These are phyloP conservation scores for Phytomonas sp. DNA, from an alignment of 208 protist species.

Conservation along the genomic window DNA sequence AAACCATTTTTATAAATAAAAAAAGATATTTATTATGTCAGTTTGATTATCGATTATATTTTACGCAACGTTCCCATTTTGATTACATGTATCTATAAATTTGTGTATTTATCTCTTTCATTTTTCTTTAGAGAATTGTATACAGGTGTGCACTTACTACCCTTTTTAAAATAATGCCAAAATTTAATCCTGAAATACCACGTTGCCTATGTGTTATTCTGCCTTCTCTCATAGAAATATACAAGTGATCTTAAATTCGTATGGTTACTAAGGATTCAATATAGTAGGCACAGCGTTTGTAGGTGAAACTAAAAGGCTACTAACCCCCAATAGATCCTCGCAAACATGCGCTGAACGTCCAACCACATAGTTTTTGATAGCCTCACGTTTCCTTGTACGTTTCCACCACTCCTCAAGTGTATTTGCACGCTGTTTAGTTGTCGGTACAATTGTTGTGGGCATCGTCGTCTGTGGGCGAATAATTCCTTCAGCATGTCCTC, in stretches of 20 bases:
- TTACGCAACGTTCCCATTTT: not conserved
- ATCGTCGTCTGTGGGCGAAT: not conserved
- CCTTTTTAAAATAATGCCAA: not conserved
- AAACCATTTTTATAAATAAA: not conserved
- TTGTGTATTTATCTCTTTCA: not conserved
- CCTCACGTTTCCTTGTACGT: not conserved
- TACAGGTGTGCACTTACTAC: not conserved
- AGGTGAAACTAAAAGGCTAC: not conserved
- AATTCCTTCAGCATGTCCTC: not conserved
- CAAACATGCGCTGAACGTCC: not conserved
- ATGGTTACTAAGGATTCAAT: not conserved
- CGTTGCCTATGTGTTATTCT: too few species aligned
- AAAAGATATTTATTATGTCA: not conserved
- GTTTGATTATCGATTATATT: not conserved
- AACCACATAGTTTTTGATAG: not conserved
- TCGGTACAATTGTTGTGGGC: not conserved
- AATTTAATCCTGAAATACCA: not conserved
- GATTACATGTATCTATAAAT: not conserved
- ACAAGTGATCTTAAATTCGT: not conserved
- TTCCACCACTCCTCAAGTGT: not conserved
- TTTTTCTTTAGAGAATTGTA: not conserved
- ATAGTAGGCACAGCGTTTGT: not conserved
- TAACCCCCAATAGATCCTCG: not conserved
- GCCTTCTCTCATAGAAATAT: not conserved
- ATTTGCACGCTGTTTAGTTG: conserved; percentile 1